phyloP scores from a whole-genome alignment of 1,284 basidiomycete genomes.

The Apiotrichum brassicae region DNA sequence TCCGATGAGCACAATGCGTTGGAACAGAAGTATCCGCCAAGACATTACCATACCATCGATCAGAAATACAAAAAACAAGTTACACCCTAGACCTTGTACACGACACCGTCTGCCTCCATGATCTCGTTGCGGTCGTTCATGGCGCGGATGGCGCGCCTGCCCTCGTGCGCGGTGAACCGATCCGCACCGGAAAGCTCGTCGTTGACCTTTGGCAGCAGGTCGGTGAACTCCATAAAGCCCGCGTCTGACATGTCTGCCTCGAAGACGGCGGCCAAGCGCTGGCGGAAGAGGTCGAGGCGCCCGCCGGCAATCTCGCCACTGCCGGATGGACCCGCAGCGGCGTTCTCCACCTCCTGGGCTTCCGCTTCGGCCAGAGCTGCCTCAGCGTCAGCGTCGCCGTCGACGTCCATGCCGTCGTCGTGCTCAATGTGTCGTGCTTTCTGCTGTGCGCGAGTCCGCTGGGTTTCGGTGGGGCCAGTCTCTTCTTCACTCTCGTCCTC shows the following conservation, averaged over 20 bases:
- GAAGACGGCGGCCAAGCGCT: constrained; percentile 64
- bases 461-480: constrained; percentile 23
- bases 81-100: constrained; percentile 48
- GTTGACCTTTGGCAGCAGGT: constrained; percentile 72
- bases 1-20: no score
- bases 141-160: constrained; percentile 60
- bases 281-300: constrained; percentile 67
- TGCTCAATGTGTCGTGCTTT: constrained; percentile 51
- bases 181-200: constrained; percentile 61
- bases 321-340: no score
- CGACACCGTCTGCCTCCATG: constrained; percentile 75
- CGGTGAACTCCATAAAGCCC: constrained; percentile 64
- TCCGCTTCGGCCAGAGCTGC: constrained; percentile 18
- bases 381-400: constrained; percentile 20
- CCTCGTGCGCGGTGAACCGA: constrained; percentile 75
- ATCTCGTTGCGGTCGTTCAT: constrained; percentile 82
- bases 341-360: constrained; percentile 10
- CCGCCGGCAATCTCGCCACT: neutral
- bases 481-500: constrained; percentile 49
- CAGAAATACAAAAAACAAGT: neutral
- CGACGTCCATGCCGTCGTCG: constrained; percentile 16
- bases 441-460: constrained; percentile 42
- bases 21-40: no score
- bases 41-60: neutral
- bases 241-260: constrained; percentile 59